Evolutionary conservation across 1,284 basidiomycete species (phyloP), one percentile per base, ranked within the genome.

Genomic region (Vanrija pseudolonga): DNA sequence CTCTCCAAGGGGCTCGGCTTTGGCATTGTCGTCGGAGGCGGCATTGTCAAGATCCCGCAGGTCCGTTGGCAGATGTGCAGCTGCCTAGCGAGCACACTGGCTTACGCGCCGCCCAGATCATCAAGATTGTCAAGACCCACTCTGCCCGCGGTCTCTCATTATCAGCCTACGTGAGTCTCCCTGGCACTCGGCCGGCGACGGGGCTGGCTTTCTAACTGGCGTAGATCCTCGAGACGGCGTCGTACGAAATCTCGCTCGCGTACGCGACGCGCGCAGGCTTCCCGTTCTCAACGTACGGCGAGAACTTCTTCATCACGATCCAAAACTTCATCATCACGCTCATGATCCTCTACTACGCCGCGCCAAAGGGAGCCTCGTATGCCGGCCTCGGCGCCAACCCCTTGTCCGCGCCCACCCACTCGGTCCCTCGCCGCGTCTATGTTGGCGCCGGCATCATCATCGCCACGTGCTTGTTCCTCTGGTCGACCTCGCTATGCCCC

Each of bases 41-140:
- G 87, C 23, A 90, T 98, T 59, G 90, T 98, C 85, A 98, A 98
- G 77, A 82, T 98, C 14, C 95, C 95, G 4, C 95, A 98, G 69
- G 76, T 91, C 11, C 66, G 66, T 57, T 17, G 17, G 20, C 5
- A 1, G 17, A 5, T 7, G 15, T 86, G 26, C 26, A 26, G 11
- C 26, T 41, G 23, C 38, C 37, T 47, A 6, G 60, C 86, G 84
- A 87, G 57, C 47, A 42, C 44, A 53, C 53, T 19, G 14, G 42
- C 18, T 26, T 45, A n/a, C n/a, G n/a, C n/a, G n/a, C n/a, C n/a
- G n/a, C n/a, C n/a, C n/a, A 77, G 71, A 82, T 83, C 51, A 64
- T 80, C 66, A 82, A 80, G 69, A 81, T 83, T 52, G 63, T 81
- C 7, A 64, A 66, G 17, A 67, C 85, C 5, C 79, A 81, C 17